These are phyloP conservation scores for Erythrophleum ivorense DNA, from an alignment of 331 rosid species.

Conservation along the genomic window DNA sequence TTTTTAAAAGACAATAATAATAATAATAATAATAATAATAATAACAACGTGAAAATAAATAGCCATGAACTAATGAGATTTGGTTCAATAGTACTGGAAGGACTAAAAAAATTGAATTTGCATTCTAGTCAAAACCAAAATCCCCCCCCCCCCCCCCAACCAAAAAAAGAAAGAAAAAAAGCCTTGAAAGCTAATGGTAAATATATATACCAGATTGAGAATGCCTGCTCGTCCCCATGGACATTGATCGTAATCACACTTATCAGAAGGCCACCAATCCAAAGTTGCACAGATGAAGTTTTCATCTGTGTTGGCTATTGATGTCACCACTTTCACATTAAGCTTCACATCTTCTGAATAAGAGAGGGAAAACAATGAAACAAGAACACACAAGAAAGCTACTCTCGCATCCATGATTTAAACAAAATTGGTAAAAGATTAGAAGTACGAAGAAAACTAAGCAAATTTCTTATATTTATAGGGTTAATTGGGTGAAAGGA, in stretches of 20 bases:
- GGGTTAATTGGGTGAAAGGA: background rate
- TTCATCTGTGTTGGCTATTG: constrained; percentile 56
- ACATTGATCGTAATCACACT: constrained; percentile 64
- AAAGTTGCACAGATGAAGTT: constrained; percentile 72
- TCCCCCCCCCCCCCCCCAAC: no score
- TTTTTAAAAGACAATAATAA: background rate
- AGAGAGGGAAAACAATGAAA: constrained; percentile 28
- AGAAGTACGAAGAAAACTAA: no score
- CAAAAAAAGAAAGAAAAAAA: background rate
- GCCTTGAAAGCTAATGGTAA: background rate
- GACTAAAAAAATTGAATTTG: no score
- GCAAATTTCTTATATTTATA: background rate
- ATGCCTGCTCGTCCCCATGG: constrained; percentile 65
- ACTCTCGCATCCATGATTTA: constrained; percentile 36
- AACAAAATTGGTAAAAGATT: background rate
- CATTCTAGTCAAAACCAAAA: no score
- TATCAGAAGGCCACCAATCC: constrained; percentile 72
- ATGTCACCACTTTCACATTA: constrained; percentile 44
- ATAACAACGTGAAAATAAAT: background rate
- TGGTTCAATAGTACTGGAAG: background rate
- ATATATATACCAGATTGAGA: constrained; percentile 49
- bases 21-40: background rate
- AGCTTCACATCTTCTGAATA: constrained; percentile 49
- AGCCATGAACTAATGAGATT: background rate
- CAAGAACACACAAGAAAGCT: background rate